A percentile compares a stretch with the other conserved stretches of the same genome.
phyloP scores from a whole-genome alignment of 176 grass and related monocot genomes.

The Oryza meyeriana region DNA sequence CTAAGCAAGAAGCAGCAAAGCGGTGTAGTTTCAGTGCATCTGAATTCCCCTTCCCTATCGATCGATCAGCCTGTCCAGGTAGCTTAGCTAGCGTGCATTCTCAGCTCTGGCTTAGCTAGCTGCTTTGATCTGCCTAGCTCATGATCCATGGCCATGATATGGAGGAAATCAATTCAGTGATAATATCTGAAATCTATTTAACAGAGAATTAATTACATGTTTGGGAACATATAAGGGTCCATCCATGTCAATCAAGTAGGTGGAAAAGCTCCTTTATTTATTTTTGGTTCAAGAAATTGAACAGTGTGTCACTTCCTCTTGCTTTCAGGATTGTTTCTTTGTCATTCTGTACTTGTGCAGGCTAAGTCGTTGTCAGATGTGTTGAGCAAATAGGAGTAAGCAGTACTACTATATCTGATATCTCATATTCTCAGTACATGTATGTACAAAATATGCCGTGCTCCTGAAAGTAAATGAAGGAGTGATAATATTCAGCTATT shows the following conservation, averaged over 20 bases:
- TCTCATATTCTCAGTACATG: background rate
- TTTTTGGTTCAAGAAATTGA: background rate
- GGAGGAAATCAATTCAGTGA: no score
- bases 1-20: background rate
- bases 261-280: background rate
- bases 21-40: background rate
- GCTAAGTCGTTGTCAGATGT: background rate
- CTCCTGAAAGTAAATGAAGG: background rate
- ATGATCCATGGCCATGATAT: background rate
- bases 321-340: background rate
- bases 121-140: background rate
- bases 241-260: conserved; percentile 13
- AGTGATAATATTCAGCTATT: background rate
- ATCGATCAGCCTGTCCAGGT: conserved; percentile 3
- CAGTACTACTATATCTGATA: background rate
- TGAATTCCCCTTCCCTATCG: background rate
- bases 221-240: background rate
- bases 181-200: conserved; percentile 4
- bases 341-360: background rate
- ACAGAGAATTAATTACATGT: background rate
- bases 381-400: background rate
- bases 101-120: background rate
- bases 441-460: background rate
- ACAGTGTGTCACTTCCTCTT: background rate
- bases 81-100: background rate